phyloP scores from a whole-genome alignment of 768 basidiomycete species.

The Mycena polygramma region DNA sequence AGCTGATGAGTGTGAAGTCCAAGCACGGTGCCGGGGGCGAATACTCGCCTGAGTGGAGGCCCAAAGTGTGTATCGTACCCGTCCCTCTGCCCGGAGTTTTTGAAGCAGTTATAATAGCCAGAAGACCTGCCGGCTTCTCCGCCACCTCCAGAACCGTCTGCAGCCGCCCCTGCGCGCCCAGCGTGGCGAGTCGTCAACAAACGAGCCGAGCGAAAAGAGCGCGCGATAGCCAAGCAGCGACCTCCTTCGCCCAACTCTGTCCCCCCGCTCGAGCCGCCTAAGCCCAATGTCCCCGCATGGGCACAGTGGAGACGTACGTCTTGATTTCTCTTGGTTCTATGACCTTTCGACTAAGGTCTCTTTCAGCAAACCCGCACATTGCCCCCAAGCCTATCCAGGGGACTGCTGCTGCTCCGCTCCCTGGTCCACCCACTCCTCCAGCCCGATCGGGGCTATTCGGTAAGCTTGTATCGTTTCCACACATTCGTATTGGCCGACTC shows the following conservation, averaged over 20 bases:
- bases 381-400: constrained; percentile 60
- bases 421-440: constrained; percentile 57
- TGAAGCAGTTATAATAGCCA: constrained; percentile 8
- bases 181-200: constrained; percentile 84
- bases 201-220: constrained; percentile 67
- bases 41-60: constrained; percentile 81
- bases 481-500: not conserved
- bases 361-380: constrained; percentile 73
- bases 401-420: constrained; percentile 49
- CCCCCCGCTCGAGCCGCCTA: constrained; percentile 59
- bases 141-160: constrained; percentile 54
- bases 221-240: constrained; percentile 57
- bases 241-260: constrained; percentile 57
- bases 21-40: constrained; percentile 87
- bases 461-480: constrained; percentile 42
- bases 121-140: constrained; percentile 30
- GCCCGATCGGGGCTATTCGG: constrained; percentile 77
- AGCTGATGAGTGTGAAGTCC: constrained; percentile 85
- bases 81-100: constrained; percentile 15
- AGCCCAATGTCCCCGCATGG: constrained; percentile 79
- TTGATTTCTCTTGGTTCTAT: constrained; percentile 9
- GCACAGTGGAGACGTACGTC: constrained; percentile 86
- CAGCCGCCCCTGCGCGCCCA: constrained; percentile 66
- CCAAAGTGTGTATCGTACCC: constrained; percentile 59
- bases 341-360: not conserved